Conservation (phyloP, 495 filamentous ascomycete genomes). For the Xylaria bambusicola region DNA sequence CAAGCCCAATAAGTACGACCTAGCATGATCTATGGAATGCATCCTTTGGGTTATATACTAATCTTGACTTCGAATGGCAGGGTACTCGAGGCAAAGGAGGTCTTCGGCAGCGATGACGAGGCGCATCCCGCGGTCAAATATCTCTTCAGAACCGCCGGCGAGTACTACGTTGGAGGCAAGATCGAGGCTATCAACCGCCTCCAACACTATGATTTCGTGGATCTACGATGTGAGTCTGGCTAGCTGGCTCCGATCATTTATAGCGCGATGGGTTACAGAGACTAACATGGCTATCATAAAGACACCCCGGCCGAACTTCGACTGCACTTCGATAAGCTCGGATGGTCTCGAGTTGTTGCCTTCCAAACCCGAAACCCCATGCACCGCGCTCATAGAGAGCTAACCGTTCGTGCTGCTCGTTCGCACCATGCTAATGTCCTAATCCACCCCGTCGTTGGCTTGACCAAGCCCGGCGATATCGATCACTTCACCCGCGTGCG, state of each 20-base stretch:
- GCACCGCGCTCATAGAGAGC: conserved; percentile 96
- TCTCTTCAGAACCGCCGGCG: conserved; percentile 74
- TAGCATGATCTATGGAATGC: conserved; percentile 10
- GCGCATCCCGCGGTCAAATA: conserved; percentile 91
- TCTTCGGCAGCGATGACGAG: conserved; percentile 91
- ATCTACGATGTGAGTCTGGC: conserved; percentile 74
- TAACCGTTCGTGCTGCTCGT: conserved; percentile 95
- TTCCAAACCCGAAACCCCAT: conserved; percentile 99
- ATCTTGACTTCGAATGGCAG: conserved; percentile 52
- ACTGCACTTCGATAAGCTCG: conserved; percentile 97
- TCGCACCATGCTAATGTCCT: conserved; percentile 96
- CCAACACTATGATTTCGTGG: conserved; percentile 99
- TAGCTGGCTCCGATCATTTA: not conserved
- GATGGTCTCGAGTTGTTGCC: conserved; percentile 93
- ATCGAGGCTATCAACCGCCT: conserved; percentile 90
- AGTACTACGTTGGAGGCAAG: conserved; percentile 94
- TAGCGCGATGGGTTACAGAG: not conserved
- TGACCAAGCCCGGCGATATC: conserved; percentile 98
- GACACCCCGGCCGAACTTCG: conserved; percentile 94
- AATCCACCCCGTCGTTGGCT: conserved; percentile 96
- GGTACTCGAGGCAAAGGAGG: conserved; percentile 83
- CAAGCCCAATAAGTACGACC: conserved; percentile 87
- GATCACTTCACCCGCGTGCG: conserved; percentile 99
- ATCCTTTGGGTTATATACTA: conserved; percentile 33
- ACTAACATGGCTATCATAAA: conserved; percentile 35